Percentiles rank a stretch among this genome's conserved stretches.
Evolutionary conservation across 345 rosid genomes (phyloP).

Genomic region (Syzygium grande): DNA sequence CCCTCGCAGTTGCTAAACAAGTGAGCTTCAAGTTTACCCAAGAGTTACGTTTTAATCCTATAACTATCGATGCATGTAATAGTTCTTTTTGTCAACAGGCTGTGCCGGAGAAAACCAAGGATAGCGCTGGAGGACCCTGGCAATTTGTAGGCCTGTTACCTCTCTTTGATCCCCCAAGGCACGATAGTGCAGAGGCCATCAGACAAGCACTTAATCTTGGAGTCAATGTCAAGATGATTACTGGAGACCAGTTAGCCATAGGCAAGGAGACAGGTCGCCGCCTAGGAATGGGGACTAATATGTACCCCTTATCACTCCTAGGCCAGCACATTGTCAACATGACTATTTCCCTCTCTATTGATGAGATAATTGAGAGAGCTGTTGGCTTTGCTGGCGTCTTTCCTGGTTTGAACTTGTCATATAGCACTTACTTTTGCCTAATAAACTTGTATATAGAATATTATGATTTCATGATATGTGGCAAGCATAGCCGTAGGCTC

Average conservation of each 20-base stretch:
- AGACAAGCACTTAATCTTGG: slow-evolving; percentile 78
- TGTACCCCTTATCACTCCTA: slow-evolving; percentile 86
- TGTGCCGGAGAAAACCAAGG: slow-evolving; percentile 51
- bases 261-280: slow-evolving; percentile 90
- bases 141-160: slow-evolving; percentile 81
- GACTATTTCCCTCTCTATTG: slow-evolving; percentile 42
- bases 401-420: slow-evolving; percentile 43
- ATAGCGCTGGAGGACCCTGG: slow-evolving; percentile 71
- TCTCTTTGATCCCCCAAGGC: slow-evolving; percentile 92
- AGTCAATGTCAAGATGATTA: slow-evolving; percentile 91
- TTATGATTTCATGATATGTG: no score
- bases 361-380: slow-evolving; percentile 86
- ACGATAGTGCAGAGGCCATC: slow-evolving; percentile 92
- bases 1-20: slow-evolving; percentile 69
- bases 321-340: slow-evolving; percentile 48
- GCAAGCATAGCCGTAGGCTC: no score
- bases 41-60: not conserved
- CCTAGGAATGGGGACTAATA: slow-evolving; percentile 92
- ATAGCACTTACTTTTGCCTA: not conserved
- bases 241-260: slow-evolving; percentile 88
- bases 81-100: slow-evolving; percentile 20
- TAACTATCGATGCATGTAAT: not conserved
- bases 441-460: no score
- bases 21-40: slow-evolving; percentile 14
- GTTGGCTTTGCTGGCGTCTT: slow-evolving; percentile 95